Base-by-base conservation (phyloP, 768 basidiomycete genomes). In the Kwoniella shandongensis region DNA sequence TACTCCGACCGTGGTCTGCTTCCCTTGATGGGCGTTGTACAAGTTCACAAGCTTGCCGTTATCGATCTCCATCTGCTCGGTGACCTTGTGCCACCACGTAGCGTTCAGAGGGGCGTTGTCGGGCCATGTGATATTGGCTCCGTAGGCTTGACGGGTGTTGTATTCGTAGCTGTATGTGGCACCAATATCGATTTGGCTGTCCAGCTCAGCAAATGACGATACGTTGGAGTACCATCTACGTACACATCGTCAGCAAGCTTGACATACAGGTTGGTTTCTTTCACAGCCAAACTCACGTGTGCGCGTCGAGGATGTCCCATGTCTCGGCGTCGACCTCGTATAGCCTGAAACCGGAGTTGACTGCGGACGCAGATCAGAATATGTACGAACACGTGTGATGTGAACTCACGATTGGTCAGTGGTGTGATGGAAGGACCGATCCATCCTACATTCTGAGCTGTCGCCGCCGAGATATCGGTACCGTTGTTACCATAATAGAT, bases 41-140 rank as follows among this genome's bases (percentile, higher is more conserved):
- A 79, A 80, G 83, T 87, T 54, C 35, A 60, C 32, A 44, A 50
- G 4, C 62, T 51, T 39, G 41, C 48, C 51, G 51, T 52, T 67
- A 68, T 88, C 79, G 10, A 75, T 71, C 65, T 81, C 53, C 51
- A 72, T 62, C 42, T 62, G 49, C 38, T 67, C 66, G 10, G 88
- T 88, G 39, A 89, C 86, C 44, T 75, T 81, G 65, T 88, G 88
- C 88, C 88, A 89, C 85, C 86, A 89, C 10, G 88, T 88, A 6
- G 86, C 86, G 59, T 89, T 89, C 60, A 89, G 75, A 0, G 88
- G 88, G 20, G 66, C 66, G 68, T 87, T 87, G 51, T 80, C 78
- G 2, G 77, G 70, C 88, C 88, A 89, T 1, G 80, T 74, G 48
- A 86, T 81, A 51, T 76, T 82, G 35, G 66, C 69, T 29, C 86